Evolutionary conservation across 2,329 filamentous ascomycete species (phyloP).

Genomic region (Phyllosticta citribraziliensis): DNA sequence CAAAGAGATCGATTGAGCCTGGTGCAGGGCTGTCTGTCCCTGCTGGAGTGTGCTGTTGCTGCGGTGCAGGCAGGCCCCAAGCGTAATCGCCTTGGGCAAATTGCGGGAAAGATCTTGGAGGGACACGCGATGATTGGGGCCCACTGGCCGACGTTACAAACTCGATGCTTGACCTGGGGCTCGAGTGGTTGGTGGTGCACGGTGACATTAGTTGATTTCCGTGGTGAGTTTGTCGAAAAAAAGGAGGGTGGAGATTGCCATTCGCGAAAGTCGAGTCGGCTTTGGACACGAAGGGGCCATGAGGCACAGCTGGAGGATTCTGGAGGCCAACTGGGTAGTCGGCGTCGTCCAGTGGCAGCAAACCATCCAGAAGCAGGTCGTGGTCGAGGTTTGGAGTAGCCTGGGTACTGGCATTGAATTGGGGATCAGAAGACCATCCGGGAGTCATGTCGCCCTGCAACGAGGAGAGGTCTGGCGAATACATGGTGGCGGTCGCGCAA

Average conservation of each 20-base stretch:
- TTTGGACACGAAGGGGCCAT: neutral
- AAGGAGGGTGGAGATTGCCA: conserved; percentile 1
- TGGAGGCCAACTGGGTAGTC: neutral
- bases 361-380: neutral
- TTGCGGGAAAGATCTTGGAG: neutral
- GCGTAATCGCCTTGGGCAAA: neutral
- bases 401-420: neutral
- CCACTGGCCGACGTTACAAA: neutral
- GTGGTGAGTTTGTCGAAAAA: conserved; percentile 9
- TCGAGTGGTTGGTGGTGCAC: conserved; percentile 26
- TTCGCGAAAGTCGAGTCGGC: conserved; percentile 2
- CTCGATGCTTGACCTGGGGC: conserved; percentile 19
- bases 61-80: neutral
- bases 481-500: conserved; percentile 20
- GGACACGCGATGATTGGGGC: neutral
- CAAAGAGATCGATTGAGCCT: conserved; percentile 18
- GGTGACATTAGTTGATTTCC: conserved; percentile 26
- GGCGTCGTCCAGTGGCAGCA: neutral
- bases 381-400: conserved; percentile 20
- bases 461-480: conserved; percentile 30
- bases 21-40: conserved; percentile 27
- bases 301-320: neutral
- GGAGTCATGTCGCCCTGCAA: conserved; percentile 27
- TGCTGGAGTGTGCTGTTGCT: conserved; percentile 28
- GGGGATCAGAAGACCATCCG: conserved; percentile 22